phyloP scores from a whole-genome alignment of 2,329 filamentous ascomycete species.

The Penicillium sp. region DNA sequence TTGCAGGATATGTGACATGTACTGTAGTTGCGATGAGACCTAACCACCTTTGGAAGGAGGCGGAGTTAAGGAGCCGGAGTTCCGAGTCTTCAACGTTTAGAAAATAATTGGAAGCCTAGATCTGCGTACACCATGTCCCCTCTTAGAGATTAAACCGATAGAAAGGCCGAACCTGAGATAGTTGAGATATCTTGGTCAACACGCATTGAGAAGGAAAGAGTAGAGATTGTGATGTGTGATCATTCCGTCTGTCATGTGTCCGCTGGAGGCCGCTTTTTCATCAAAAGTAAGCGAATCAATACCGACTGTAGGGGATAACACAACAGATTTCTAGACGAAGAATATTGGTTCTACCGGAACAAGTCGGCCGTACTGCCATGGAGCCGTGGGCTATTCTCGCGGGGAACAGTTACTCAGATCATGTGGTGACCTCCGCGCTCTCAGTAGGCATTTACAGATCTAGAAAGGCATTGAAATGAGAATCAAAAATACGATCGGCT shows the following conservation, averaged over 20 bases:
- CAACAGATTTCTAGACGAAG: too few relatives aligned
- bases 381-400: neutral
- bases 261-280: neutral
- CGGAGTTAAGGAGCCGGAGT: neutral
- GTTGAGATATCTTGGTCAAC: neutral
- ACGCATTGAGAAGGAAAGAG: neutral
- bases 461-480: neutral
- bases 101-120: neutral
- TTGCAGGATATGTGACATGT: neutral
- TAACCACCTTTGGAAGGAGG: neutral
- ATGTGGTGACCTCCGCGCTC: neutral
- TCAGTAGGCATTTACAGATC: neutral
- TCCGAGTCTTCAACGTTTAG: neutral
- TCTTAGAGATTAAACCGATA: neutral
- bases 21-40: neutral
- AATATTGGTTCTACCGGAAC: too few relatives aligned
- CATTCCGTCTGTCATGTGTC: neutral
- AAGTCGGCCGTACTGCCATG: too few relatives aligned
- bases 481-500: neutral
- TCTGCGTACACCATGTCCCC: neutral
- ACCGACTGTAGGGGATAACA: too few relatives aligned
- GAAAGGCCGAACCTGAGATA: too few relatives aligned
- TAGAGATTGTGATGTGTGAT: neutral
- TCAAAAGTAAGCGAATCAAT: too few relatives aligned
- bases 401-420: neutral